These are phyloP conservation scores for Pythium folliculosum DNA, from an alignment of 352 stramenopile species.

Conservation along the genomic window DNA sequence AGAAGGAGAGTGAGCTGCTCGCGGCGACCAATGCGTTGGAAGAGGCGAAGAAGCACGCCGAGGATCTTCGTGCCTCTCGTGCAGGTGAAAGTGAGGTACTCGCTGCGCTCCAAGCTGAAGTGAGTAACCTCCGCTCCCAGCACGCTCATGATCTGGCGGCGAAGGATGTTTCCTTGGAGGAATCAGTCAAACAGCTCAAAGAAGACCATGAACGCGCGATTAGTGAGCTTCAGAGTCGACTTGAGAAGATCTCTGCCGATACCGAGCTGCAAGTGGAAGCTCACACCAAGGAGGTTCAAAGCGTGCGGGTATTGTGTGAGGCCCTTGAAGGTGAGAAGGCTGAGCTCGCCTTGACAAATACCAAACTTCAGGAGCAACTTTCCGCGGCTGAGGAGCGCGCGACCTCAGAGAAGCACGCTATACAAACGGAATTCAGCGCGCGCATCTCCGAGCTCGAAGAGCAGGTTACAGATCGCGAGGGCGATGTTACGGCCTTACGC, in stretches of 20 bases:
- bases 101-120: not conserved
- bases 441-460: constrained; percentile 5
- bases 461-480: not conserved
- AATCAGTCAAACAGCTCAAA: not conserved
- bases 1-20: constrained; percentile 1
- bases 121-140: not conserved
- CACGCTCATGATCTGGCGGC: not conserved
- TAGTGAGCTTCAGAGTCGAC: not conserved
- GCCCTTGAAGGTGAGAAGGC: constrained; percentile 9
- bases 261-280: not conserved
- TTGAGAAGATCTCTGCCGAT: not conserved
- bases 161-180: constrained; percentile 5
- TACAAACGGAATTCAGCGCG: not conserved
- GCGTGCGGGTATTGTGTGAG: not conserved
- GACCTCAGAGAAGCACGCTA: not conserved
- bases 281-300: constrained; percentile 2
- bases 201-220: not conserved
- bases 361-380: constrained; percentile 5
- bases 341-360: constrained; percentile 2
- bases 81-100: constrained; percentile 3
- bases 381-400: not conserved
- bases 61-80: constrained; percentile 3
- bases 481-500: not conserved
- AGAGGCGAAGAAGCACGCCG: not conserved
- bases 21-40: not conserved